Conservation (phyloP, 2,329 filamentous ascomycete genomes). For the Penicillium hordei region DNA sequence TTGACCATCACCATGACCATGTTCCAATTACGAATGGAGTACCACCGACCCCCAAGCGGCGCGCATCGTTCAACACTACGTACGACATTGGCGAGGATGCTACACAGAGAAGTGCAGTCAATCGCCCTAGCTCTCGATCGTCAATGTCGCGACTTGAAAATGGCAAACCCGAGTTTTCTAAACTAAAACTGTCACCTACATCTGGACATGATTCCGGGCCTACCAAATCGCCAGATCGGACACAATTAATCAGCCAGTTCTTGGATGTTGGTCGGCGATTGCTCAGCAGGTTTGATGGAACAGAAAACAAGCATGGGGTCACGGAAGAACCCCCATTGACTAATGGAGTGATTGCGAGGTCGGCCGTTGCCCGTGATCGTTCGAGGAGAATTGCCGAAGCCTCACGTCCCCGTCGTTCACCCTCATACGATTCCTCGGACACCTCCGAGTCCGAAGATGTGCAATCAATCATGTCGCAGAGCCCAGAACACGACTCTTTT, state of each 20-base stretch:
- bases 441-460: conserved; percentile 26
- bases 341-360: conserved; percentile 30
- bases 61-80: conserved; percentile 57
- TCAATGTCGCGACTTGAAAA: conserved; percentile 45
- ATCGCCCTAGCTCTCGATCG: conserved; percentile 45
- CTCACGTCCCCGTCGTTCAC: conserved; percentile 16
- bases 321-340: conserved; percentile 17
- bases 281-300: conserved; percentile 34
- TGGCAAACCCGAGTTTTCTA: conserved; percentile 38
- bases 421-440: conserved; percentile 23
- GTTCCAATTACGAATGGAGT: conserved; percentile 30
- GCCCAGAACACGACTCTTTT: conserved; percentile 26
- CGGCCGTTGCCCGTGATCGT: conserved; percentile 32
- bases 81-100: conserved; percentile 55
- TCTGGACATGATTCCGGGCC: conserved; percentile 7
- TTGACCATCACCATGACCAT: conserved; percentile 20
- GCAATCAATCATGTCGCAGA: conserved; percentile 21
- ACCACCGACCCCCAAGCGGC: conserved; percentile 40
- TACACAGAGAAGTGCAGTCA: conserved; percentile 43
- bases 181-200: conserved; percentile 21
- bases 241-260: conserved; percentile 41
- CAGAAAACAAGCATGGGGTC: conserved; percentile 19
- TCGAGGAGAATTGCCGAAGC: conserved; percentile 30
- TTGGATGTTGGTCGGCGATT: conserved; percentile 40
- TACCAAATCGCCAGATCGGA: conserved; percentile 34